A percentile compares a stretch with the other conserved stretches of the same genome.
Conservation (phyloP, 2,329 filamentous ascomycete genomes). For the Colletotrichum sp. region DNA sequence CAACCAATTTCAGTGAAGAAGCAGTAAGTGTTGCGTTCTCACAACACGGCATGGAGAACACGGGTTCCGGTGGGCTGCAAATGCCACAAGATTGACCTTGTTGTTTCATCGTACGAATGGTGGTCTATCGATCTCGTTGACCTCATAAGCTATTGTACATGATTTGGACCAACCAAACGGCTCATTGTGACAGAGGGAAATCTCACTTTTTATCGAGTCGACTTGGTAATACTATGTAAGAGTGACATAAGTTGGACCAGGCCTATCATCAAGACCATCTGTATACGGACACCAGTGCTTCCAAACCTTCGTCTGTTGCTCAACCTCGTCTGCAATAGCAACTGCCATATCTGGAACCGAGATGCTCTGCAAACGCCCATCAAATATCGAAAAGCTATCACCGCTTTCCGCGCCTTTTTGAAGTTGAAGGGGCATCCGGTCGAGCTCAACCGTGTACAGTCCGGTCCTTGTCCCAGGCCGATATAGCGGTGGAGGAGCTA, state of each 20-base stretch:
- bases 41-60: fast-evolving
- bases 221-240: neutral
- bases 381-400: neutral
- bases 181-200: fast-evolving
- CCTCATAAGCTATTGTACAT: fast-evolving
- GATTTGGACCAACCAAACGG: fast-evolving
- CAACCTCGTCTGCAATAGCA: neutral
- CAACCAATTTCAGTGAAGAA: neutral
- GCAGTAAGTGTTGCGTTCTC: fast-evolving
- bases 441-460: neutral
- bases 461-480: neutral
- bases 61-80: neutral
- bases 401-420: neutral
- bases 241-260: neutral
- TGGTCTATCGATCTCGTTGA: neutral
- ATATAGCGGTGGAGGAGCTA: neutral
- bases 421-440: neutral
- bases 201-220: neutral
- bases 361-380: neutral
- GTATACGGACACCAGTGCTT: constrained; percentile 1
- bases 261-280: neutral
- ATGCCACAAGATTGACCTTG: neutral
- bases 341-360: neutral
- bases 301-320: neutral
- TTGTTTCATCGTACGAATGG: fast-evolving